Percentiles rank a stretch among this genome's conserved stretches.
Evolutionary conservation across 495 filamentous ascomycete species (phyloP).

Genomic region (Penicillium crystallinum): DNA sequence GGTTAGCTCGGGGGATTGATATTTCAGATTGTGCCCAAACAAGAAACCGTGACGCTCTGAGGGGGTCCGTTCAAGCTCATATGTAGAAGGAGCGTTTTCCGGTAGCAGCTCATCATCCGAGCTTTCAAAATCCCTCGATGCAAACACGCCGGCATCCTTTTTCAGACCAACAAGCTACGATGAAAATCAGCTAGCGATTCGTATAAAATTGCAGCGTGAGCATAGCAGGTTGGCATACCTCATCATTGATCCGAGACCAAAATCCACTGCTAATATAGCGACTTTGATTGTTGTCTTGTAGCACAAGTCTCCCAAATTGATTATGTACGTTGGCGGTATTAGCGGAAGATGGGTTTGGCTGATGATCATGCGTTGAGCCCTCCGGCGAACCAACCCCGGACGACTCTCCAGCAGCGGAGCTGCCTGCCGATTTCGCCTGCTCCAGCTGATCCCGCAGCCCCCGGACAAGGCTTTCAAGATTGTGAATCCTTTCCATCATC

Average conservation of each 20-base stretch:
- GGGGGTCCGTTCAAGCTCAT: slow-evolving; percentile 37
- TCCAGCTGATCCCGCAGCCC: slow-evolving; percentile 50
- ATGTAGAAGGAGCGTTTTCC: slow-evolving; percentile 25
- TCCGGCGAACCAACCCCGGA: slow-evolving; percentile 14
- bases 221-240: slow-evolving; percentile 33
- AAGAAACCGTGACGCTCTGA: slow-evolving; percentile 52
- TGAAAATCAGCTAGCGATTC: neutral
- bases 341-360: neutral
- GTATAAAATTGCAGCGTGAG: neutral
- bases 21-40: slow-evolving; percentile 42
- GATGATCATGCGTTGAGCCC: slow-evolving; percentile 6
- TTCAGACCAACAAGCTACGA: slow-evolving; percentile 41
- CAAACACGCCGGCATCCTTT: slow-evolving; percentile 29
- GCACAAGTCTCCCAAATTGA: slow-evolving; percentile 39
- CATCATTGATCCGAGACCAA: slow-evolving; percentile 50
- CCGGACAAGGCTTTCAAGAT: slow-evolving; percentile 51
- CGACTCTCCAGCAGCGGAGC: slow-evolving; percentile 13
- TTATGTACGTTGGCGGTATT: slow-evolving; percentile 18
- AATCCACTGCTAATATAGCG: slow-evolving; percentile 50
- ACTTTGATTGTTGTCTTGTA: slow-evolving; percentile 35
- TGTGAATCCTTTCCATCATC: slow-evolving; percentile 49
- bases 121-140: slow-evolving; percentile 27
- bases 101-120: slow-evolving; percentile 38
- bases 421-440: slow-evolving; percentile 28
- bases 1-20: slow-evolving; percentile 26